phyloP scores from a whole-genome alignment of 371 early-diverging fungal genomes.

The Mucor sp. region DNA sequence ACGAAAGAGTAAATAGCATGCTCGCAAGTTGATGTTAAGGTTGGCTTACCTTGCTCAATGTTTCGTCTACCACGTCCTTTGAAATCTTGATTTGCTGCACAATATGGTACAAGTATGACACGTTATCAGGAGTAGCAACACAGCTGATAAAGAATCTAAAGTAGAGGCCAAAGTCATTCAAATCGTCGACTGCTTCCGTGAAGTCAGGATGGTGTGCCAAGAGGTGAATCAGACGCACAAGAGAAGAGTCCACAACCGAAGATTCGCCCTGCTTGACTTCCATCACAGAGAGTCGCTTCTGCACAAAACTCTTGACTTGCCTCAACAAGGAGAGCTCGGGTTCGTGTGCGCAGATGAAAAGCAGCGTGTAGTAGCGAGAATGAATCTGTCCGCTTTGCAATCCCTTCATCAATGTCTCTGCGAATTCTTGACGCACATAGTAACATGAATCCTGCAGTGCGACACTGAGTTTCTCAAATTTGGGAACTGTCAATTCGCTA shows the following conservation, averaged over 20 bases:
- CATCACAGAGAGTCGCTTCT: slow-evolving; percentile 25
- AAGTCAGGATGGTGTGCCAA: slow-evolving; percentile 94
- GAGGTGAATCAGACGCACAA: slow-evolving; percentile 76
- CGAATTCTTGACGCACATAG: slow-evolving; percentile 79
- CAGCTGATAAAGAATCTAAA: slow-evolving; percentile 83
- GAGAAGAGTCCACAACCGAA: slow-evolving; percentile 60
- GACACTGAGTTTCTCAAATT: slow-evolving; percentile 63
- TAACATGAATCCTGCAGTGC: slow-evolving; percentile 77
- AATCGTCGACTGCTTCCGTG: slow-evolving; percentile 55
- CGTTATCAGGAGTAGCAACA: slow-evolving; percentile 81
- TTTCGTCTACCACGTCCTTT: slow-evolving; percentile 55
- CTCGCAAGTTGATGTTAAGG: background rate
- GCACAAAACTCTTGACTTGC: slow-evolving; percentile 38
- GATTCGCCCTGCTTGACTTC: slow-evolving; percentile 13
- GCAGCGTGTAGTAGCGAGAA: slow-evolving; percentile 66
- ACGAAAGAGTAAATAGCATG: background rate
- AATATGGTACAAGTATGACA: slow-evolving; percentile 79
- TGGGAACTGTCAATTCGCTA: slow-evolving; percentile 49
- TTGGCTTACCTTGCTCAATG: slow-evolving; percentile 45
- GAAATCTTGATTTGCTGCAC: slow-evolving; percentile 81
- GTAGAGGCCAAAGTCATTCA: slow-evolving; percentile 59
- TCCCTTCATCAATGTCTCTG: slow-evolving; percentile 71
- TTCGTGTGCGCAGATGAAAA: slow-evolving; percentile 87
- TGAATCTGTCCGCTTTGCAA: slow-evolving; percentile 64
- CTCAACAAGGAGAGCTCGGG: slow-evolving; percentile 70